These are phyloP conservation scores for Arabis alpina DNA, from an alignment of 345 rosid genomes.

Conservation along the genomic window DNA sequence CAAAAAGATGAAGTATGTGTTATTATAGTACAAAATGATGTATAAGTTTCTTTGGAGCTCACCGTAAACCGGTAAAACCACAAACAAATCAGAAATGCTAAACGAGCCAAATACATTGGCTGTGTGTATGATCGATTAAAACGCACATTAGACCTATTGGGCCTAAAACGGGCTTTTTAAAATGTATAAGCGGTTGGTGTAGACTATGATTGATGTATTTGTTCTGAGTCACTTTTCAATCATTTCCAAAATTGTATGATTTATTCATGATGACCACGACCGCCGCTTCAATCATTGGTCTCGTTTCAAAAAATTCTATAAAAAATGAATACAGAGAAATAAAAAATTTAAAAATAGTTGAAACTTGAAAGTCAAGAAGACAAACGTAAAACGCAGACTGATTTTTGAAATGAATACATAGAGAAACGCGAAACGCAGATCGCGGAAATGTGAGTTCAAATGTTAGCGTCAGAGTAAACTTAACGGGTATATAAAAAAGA, in stretches of 20 bases:
- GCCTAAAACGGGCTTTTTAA: conserved; percentile 18
- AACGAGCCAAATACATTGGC: background rate
- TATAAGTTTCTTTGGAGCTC: too few species aligned
- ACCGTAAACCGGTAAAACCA: conserved; percentile 1
- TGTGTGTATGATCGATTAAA: background rate
- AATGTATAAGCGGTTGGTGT: conserved; percentile 25
- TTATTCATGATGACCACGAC: conserved; percentile 48
- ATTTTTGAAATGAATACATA: background rate
- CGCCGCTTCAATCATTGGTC: conserved; percentile 46
- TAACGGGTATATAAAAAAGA: conserved; percentile 13
- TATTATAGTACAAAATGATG: too few species aligned
- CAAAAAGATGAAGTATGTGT: too few species aligned
- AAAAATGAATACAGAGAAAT: background rate
- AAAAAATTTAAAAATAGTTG: background rate
- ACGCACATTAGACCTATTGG: background rate
- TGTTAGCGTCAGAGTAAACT: conserved; percentile 20
- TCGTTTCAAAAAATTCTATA: conserved; percentile 21
- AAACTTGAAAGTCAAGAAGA: conserved; percentile 36
- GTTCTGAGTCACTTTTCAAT: conserved; percentile 39
- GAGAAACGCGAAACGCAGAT: conserved; percentile 42
- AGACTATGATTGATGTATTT: conserved; percentile 18
- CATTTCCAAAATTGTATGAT: conserved; percentile 43
- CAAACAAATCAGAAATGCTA: background rate
- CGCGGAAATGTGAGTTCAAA: conserved; percentile 36
- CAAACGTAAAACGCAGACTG: conserved; percentile 30